Evolutionary conservation across 768 basidiomycete genomes (phyloP).

Genomic region (Psilocybe azurescens): DNA sequence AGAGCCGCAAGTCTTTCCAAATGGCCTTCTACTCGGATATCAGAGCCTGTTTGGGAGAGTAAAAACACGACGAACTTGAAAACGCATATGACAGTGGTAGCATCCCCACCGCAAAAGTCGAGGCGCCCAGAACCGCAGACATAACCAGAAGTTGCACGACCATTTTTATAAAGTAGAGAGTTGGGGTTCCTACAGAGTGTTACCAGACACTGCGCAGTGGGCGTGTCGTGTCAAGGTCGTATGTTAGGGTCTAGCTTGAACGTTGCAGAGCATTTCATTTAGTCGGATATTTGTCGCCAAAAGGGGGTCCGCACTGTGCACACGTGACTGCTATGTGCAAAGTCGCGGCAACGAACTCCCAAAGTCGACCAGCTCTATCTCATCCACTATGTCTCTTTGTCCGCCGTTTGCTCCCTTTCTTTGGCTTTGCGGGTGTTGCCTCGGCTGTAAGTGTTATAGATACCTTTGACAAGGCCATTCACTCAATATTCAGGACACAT

Average conservation of each 20-base stretch:
- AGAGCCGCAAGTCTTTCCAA: conserved; percentile 54
- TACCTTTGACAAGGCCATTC: background rate
- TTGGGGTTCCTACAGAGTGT: background rate
- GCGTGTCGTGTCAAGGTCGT: background rate
- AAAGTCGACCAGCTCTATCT: conserved; percentile 11
- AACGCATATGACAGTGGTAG: conserved; percentile 77
- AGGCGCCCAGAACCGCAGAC: conserved; percentile 63
- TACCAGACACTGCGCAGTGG: background rate
- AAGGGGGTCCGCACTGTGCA: background rate
- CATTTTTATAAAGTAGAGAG: conserved; percentile 28
- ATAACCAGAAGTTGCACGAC: conserved; percentile 52
- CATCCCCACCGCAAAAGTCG: conserved; percentile 73
- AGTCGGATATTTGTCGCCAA: background rate
- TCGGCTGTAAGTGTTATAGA: conserved; percentile 66
- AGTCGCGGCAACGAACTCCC: conserved; percentile 1
- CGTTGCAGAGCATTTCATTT: background rate
- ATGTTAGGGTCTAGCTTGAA: background rate
- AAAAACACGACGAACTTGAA: conserved; percentile 56
- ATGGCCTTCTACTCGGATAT: conserved; percentile 35
- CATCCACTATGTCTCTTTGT: conserved; percentile 64
- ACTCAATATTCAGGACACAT: background rate
- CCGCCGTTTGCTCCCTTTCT: conserved; percentile 98
- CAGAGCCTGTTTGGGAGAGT: conserved; percentile 13
- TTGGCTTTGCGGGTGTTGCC: conserved; percentile 97
- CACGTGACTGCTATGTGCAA: background rate